Evolutionary conservation across 2,329 filamentous ascomycete species (phyloP), one percentile per base, ranked within the genome.

Genomic region (Venturia effusa): DNA sequence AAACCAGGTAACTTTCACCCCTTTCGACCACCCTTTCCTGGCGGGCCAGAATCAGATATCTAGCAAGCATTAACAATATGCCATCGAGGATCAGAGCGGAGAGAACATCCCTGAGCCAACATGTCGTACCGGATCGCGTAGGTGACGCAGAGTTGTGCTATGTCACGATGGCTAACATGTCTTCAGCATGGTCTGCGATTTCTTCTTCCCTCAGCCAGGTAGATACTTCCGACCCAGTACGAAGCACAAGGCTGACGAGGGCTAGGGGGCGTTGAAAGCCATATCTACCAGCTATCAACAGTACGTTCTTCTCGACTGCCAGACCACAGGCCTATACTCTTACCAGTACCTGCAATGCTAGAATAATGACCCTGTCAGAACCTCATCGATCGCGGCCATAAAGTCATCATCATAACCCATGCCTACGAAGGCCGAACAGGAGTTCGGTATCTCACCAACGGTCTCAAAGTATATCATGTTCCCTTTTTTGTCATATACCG

Each of bases 371-470:
- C 61, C 57, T 30, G 45, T 24, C 68, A 86, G 82, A 99, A 97
- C 83, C 85, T 99, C 69, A 92, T 97, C 68, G 93, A 99, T 75
- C 90, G 94, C 48, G 94, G 94, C 48, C 94, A 99, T 80, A 97
- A 97, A 78, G 93, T 99, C 70, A 90, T 99, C 67, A 89, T 99
- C 72, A 94, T 99, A 72, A 99, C 94, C 0, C 94, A 99, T 76
- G 89, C 92, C 30, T 96, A 97, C 75, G 84, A 92, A 65, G 92
- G 92, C 64, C 88, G 94, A 43, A 96, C 89, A 63, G 94, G 94
- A 13, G 85, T 99, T 24, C 89, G 94, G 65, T 99, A 97, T 73
- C 85, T 99, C 67, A 97, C 93, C 66, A 99, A 99, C 74, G 93
- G 94, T 62, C 84, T 99, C 72, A 99, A 99, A 74, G 94, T 97